Base-by-base conservation (phyloP, 768 basidiomycete species). In the Rubroboletus pulcherrimus region DNA sequence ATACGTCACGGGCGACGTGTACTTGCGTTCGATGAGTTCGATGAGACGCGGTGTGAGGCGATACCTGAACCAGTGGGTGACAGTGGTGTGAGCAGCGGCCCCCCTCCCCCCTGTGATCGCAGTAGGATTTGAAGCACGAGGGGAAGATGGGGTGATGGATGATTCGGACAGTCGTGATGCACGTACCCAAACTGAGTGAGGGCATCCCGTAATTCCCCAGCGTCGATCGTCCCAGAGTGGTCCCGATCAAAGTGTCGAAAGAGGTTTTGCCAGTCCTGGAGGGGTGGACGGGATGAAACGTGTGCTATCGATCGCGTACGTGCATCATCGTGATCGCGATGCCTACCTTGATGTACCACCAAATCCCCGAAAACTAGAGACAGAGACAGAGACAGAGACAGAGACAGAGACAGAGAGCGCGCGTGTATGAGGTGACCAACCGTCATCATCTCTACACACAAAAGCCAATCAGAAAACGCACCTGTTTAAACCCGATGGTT, bases 171-270 rank as follows among this genome's bases (percentile, higher is more conserved):
- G 8, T 1, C 3, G 9, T 10, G 31, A 49, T 24, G 24, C 1
- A 66, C 74, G 43, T 35, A 85, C 75, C 91, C 92, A 65, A 94
- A 92, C 66, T 86, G 87, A 12, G 66, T 60, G 30, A 94, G 79
- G 0, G 91, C 92, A 11, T 82, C 77, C 3, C 75, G 73, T 7
- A 94, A 77, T 72, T 94, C 92, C 17, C 60, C 51, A 8, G 75
- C 76, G 54, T 93, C 89, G 71, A 94, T 93, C 33, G 83, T 79
- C 26, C 91, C 92, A 12, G 88, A 90, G 49, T 79, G 81, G 67
- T 93, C 92, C n/a, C 82, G 77, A 72, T 93, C 91, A 61, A 92
- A 92, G 71, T 89, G 87, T 43, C 77, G 79, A 77, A 91, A 93
- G 53, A 90, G 84, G 54, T 83, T 83, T 73, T 91, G 89, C 91